These are phyloP conservation scores for Diaporthe citriasiana DNA, from an alignment of 2,329 filamentous ascomycete genomes.

Conservation along the genomic window DNA sequence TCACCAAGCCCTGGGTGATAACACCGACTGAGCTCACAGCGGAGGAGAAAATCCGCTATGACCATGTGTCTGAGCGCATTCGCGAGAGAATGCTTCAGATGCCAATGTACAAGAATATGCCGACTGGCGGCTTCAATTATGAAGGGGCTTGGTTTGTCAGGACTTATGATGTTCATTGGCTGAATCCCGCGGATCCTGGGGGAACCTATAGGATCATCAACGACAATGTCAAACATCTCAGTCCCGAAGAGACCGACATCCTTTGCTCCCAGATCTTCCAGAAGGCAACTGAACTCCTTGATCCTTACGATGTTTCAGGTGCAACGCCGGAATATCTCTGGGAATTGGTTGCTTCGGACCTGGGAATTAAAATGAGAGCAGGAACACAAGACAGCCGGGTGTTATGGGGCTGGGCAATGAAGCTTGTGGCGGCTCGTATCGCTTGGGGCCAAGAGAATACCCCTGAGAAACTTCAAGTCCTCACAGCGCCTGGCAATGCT, in stretches of 20 bases:
- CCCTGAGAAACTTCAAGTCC: not conserved
- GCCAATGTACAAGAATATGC: constrained; percentile 10
- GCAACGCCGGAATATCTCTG: not conserved
- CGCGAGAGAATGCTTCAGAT: not conserved
- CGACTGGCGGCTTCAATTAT: not conserved
- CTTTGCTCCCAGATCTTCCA: not conserved
- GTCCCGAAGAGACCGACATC: not conserved
- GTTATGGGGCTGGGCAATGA: constrained; percentile 22
- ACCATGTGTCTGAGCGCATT: too few species aligned
- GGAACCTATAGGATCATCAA: not conserved
- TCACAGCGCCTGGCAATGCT: not conserved
- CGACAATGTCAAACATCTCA: not conserved
- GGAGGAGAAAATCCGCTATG: not conserved
- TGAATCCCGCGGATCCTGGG: too few species aligned
- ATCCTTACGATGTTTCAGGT: too few species aligned
- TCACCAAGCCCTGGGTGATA: too few species aligned
- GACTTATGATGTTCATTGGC: too few species aligned
- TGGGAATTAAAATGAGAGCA: not conserved
- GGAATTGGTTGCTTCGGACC: not conserved
- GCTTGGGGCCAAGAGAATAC: not conserved
- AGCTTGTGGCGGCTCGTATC: not conserved
- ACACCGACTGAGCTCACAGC: not conserved
- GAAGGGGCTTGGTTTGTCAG: not conserved
- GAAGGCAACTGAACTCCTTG: not conserved
- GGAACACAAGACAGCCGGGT: not conserved